phyloP scores from a whole-genome alignment of 2,329 filamentous ascomycete genomes.

The Penicillium sp. region DNA sequence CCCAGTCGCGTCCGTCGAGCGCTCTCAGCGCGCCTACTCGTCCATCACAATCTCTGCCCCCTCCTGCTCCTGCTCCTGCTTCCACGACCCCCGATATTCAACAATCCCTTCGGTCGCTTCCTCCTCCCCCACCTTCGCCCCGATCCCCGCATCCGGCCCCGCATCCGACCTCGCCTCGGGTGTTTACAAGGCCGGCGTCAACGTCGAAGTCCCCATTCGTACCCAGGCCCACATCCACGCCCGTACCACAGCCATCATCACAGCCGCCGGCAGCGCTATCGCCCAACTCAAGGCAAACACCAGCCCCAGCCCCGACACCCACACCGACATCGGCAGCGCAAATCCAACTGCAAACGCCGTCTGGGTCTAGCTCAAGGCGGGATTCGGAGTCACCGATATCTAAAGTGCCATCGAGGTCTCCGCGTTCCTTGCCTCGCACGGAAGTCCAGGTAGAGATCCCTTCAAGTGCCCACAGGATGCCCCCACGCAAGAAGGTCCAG shows the following conservation, averaged over 20 bases:
- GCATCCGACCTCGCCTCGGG: background rate
- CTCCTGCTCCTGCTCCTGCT: background rate
- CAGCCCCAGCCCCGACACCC: background rate
- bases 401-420: background rate
- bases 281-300: background rate
- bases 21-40: background rate
- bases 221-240: background rate
- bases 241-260: background rate
- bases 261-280: background rate
- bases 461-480: conserved; percentile 12
- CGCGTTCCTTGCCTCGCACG: background rate
- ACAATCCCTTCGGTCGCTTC: background rate
- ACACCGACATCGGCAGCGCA: background rate
- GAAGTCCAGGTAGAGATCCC: conserved; percentile 14
- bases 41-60: background rate
- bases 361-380: background rate
- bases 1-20: background rate
- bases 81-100: background rate
- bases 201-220: background rate
- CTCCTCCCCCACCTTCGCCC: background rate
- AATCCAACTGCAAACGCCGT: background rate
- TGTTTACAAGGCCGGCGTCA: background rate
- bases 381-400: background rate
- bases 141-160: background rate
- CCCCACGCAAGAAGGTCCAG: conserved; percentile 1